Base-by-base conservation (phyloP, 2,329 filamentous ascomycete species). In the Colletotrichum sansevieriae region DNA sequence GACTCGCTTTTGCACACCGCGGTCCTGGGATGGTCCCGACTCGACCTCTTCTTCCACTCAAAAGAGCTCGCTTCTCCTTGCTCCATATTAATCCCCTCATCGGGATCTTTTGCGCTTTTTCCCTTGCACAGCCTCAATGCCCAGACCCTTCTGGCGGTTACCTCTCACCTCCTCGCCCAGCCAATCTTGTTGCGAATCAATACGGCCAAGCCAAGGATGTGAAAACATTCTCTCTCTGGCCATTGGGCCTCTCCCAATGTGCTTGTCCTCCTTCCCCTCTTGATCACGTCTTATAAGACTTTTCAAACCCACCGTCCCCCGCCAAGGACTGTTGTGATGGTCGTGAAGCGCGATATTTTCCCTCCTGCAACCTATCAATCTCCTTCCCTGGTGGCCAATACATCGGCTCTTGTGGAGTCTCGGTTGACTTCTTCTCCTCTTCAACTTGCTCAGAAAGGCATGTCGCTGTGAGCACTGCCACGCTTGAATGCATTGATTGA, bases 391-490 rank as follows among this genome's bases (percentile, higher is more conserved):
- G 29, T 37, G 49, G 29, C 54, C 65, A 65, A 59, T 65, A 54
- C 43, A n/a, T 59, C 12, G 22, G 12, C 15, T 18, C 15, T 33
- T 33, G 61, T 68, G 65, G 61, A 46, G 49, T 56, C 62, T 69
- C 63, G 66, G 41, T 61, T 61, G 63, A 66, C 62, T 37, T 66
- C 56, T 44, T 68, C 51, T 65, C 65, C 15, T 65, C 47, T 56
- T 46, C 62, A 63, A 33, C 66, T 69, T 66, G 62, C 62, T 49
- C 61, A 61, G 62, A 69, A 69, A 65, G 66, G 66, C 66, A 69
- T 67, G 62, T 69, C 62, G 62, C 46, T 66, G 63, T 61, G 66
- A 66, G 63, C 66, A 69, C 66, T 69, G 66, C 66, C 66, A 69
- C 62, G 4, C 41, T 69, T 44, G 12, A 62, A 6, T 46, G 51